Base-by-base conservation (phyloP, 1,139 yeast species). In the Saccharomyces hybrid region DNA sequence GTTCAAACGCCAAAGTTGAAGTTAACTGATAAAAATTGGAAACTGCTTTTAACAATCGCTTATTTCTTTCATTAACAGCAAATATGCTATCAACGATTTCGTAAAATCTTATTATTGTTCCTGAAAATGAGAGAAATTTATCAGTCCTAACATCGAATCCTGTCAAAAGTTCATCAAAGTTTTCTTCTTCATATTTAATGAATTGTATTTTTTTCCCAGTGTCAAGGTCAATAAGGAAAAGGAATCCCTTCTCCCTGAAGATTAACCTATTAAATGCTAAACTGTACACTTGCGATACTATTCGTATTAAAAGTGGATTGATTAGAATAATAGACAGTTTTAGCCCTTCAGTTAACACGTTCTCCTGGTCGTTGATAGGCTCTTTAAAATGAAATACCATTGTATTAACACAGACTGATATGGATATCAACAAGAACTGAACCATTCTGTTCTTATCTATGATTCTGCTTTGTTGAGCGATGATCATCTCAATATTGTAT, bases 1-100 rank as follows among this genome's bases (percentile, higher is more conserved):
- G 54, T 53, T 64, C 65, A 7, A 63, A 47, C 2, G 62, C 64
- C 13, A 63, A 32, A 4, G 62, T 50, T 9, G 63, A 54, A 14
- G 56, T 57, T 27, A 62, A 52, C 7, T 57, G 58, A 30, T 59
- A 60, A n/a, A 66, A 64, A 3, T 58, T 56, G 23, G 56, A 44
- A 9, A 63, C 54, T 9, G 57, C 53, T 51, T 11, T 57, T 56
- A 42, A 63, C 38, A 5, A 51, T 52, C 1, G 46, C 46, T 32
- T 54, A 51, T 38, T 55, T 44, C 20, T 38, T 16, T 38, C 25
- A 20, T 9, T 38, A 38, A 60, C 58, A 23, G 53, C 59, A 47
- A 54, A 55, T 11, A 63, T 44, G 27, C 56, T 60, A 49, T 63
- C 65, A 7, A 62, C 47, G n/a, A 61, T 56, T 26, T 50, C 48